Conservation (phyloP, 176 grass and related monocot genomes). For the Phoenix roebelenii region DNA sequence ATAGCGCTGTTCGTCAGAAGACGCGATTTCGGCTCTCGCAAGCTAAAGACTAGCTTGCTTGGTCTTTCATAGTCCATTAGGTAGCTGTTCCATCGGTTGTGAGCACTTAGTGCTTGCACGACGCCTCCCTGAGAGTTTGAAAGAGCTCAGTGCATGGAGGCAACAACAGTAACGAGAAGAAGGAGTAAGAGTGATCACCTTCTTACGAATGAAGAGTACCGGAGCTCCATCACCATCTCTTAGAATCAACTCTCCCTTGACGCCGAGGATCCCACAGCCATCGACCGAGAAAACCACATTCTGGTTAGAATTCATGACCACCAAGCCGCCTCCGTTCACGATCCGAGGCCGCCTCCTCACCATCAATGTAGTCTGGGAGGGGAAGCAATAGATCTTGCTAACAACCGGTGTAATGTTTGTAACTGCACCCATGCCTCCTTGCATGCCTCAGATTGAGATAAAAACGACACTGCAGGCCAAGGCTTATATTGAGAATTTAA, state of each 20-base stretch:
- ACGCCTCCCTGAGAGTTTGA: slow-evolving; percentile 40
- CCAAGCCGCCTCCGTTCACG: slow-evolving; percentile 64
- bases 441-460: no score
- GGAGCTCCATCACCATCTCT: slow-evolving; percentile 51
- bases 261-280: slow-evolving; percentile 64
- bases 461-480: no score
- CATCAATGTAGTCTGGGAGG: slow-evolving; percentile 33
- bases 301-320: slow-evolving; percentile 49
- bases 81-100: slow-evolving; percentile 65
- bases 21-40: slow-evolving; percentile 51
- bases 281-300: slow-evolving; percentile 56
- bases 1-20: slow-evolving; percentile 41
- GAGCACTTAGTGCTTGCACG: slow-evolving; percentile 55
- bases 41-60: slow-evolving; percentile 58
- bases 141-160: background rate
- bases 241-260: slow-evolving; percentile 51
- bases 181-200: slow-evolving; percentile 20
- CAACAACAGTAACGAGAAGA: background rate
- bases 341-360: slow-evolving; percentile 56
- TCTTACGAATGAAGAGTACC: slow-evolving; percentile 70
- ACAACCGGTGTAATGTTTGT: slow-evolving; percentile 48
- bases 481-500: no score
- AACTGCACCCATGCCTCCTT: slow-evolving; percentile 36
- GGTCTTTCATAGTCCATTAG: slow-evolving; percentile 48
- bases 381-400: slow-evolving; percentile 79